These are phyloP conservation scores for Ceratocystis diversiconidia DNA, from an alignment of 2,329 filamentous ascomycete genomes.

Conservation along the genomic window DNA sequence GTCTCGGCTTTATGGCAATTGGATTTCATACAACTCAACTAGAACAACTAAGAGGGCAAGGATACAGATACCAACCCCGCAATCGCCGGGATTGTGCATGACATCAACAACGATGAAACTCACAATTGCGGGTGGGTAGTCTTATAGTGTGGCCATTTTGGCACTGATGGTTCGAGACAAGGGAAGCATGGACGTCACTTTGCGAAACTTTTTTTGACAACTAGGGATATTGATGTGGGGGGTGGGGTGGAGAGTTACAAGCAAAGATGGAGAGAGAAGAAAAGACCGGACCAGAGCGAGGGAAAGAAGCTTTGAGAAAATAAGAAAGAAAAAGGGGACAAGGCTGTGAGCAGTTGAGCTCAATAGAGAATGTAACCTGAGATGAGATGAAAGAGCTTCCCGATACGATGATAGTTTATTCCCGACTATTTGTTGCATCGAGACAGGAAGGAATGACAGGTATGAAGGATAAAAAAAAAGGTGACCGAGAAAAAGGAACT, in stretches of 20 bases:
- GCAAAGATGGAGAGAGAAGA: background rate
- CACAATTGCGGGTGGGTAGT: background rate
- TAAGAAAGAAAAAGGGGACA: conserved; percentile 1
- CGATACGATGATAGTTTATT: background rate
- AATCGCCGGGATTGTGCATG: conserved; percentile 7
- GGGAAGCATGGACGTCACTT: conserved; percentile 1
- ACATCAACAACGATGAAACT: conserved; percentile 6
- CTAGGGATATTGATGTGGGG: background rate
- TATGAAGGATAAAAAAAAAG: background rate
- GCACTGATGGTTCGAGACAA: conserved; percentile 5
- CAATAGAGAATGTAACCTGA: background rate
- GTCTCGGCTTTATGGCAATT: background rate
- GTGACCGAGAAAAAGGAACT: background rate
- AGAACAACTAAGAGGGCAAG: background rate
- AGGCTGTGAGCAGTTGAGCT: background rate
- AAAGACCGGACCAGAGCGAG: background rate
- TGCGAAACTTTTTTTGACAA: conserved; percentile 5
- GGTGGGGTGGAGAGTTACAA: background rate
- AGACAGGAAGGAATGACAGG: background rate
- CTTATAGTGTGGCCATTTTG: conserved; percentile 12
- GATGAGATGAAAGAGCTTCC: background rate
- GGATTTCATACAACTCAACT: background rate
- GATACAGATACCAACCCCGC: conserved; percentile 6
- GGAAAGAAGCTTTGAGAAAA: background rate
- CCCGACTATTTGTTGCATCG: background rate